Conservation (phyloP, 176 grass and related monocot species). For the Tillandsia leiboldiana region DNA sequence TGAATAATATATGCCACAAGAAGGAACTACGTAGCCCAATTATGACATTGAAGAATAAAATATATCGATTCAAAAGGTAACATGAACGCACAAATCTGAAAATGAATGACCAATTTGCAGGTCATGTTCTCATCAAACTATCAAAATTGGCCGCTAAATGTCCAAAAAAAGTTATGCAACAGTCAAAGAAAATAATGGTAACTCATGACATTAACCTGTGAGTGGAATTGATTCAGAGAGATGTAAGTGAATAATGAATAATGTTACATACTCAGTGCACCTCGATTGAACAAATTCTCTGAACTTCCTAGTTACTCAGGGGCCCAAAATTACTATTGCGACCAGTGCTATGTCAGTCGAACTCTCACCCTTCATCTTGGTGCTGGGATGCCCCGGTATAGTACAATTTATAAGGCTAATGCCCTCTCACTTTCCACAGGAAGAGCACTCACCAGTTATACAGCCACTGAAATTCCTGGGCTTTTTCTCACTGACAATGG, state of each 20-base stretch:
- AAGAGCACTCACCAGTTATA: conserved; percentile 30
- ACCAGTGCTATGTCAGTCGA: background rate
- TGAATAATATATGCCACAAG: too few relatives aligned
- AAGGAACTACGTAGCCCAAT: too few relatives aligned
- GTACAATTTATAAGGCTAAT: background rate
- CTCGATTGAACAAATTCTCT: background rate
- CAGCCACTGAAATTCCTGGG: conserved; percentile 51
- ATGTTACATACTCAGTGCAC: background rate
- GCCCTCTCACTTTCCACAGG: background rate
- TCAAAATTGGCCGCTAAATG: too few relatives aligned
- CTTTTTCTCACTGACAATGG: conserved; percentile 35
- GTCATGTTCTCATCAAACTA: too few relatives aligned
- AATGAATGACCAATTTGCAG: too few relatives aligned
- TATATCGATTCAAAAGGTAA: too few relatives aligned
- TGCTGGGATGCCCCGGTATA: background rate
- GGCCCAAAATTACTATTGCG: background rate
- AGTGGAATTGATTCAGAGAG: too few relatives aligned
- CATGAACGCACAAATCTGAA: too few relatives aligned
- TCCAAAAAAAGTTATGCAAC: too few relatives aligned
- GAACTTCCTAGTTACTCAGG: background rate
- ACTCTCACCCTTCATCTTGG: background rate
- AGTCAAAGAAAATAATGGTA: too few relatives aligned
- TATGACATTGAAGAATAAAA: too few relatives aligned
- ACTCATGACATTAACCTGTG: too few relatives aligned
- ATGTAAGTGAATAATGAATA: background rate